Conservation (phyloP, 495 filamentous ascomycete genomes). For the Xylona heveae region DNA sequence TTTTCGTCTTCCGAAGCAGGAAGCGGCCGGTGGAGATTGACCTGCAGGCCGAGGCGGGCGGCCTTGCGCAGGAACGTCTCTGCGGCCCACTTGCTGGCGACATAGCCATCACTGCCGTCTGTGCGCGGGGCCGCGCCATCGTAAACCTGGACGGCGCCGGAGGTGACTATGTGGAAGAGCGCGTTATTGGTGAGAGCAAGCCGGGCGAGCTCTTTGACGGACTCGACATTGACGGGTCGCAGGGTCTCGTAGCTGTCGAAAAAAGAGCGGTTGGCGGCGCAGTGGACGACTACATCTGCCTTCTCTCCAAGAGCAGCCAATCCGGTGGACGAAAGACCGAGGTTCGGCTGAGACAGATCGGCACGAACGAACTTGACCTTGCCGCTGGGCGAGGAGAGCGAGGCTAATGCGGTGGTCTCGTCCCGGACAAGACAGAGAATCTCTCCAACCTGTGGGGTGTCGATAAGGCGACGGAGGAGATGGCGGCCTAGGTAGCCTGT, state of each 20-base stretch:
- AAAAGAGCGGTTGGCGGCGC: conserved; percentile 9
- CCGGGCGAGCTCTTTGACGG: conserved; percentile 7
- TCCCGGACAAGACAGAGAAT: background rate
- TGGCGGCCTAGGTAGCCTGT: conserved; percentile 13
- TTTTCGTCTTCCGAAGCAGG: no score
- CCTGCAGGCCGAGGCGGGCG: no score
- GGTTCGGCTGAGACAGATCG: conserved; percentile 5
- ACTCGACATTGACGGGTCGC: conserved; percentile 6
- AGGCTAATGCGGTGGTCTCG: background rate
- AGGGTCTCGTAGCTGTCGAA: conserved; percentile 9
- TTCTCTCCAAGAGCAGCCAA: conserved; percentile 7
- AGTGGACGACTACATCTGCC: conserved; percentile 11
- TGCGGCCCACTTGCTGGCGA: no score
- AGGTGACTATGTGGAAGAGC: no score
- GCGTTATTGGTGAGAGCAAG: no score
- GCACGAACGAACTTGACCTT: conserved; percentile 4
- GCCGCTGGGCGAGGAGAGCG: background rate
- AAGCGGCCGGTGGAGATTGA: no score
- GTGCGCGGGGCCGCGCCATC: no score
- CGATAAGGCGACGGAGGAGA: conserved; percentile 7
- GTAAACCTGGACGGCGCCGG: no score
- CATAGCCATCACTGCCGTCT: no score
- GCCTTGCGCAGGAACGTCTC: no score
- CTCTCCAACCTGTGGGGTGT: background rate
- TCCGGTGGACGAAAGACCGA: conserved; percentile 1